Evolutionary conservation across 108 stramenopile genomes (phyloP).

Genomic region (Discostella pseudostelligera): DNA sequence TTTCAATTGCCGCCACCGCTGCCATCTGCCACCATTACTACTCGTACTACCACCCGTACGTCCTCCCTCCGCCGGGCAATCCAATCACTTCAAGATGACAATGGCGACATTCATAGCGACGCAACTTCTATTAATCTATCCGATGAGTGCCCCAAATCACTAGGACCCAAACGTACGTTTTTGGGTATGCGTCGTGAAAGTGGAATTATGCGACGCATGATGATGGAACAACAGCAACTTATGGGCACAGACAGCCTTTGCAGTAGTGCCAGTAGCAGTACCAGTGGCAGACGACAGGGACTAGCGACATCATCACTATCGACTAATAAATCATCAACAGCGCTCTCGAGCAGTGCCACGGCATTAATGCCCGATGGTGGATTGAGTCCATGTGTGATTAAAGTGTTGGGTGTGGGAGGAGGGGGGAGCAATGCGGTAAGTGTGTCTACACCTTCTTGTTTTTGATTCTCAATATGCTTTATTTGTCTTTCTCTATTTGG

Average conservation of each 20-base stretch:
- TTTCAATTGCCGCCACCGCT: neutral
- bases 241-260: neutral
- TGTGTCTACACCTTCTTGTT: no score
- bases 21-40: neutral
- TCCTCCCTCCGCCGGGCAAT: no score
- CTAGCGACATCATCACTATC: neutral
- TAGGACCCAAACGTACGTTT: constrained; percentile 33
- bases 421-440: constrained; percentile 77
- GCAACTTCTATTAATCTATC: neutral
- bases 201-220: constrained; percentile 33
- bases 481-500: no score
- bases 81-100: no score
- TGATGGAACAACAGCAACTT: constrained; percentile 9
- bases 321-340: neutral
- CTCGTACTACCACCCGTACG: no score
- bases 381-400: constrained; percentile 69
- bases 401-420: constrained; percentile 81
- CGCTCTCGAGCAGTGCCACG: constrained; percentile 17
- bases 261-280: no score
- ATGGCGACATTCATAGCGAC: neutral
- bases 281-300: no score
- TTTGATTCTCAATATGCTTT: neutral
- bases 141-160: constrained; percentile 13
- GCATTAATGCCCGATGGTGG: constrained; percentile 74
- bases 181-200: constrained; percentile 43